phyloP scores from a whole-genome alignment of 2,329 filamentous ascomycete species.

The Drechslera avenae region DNA sequence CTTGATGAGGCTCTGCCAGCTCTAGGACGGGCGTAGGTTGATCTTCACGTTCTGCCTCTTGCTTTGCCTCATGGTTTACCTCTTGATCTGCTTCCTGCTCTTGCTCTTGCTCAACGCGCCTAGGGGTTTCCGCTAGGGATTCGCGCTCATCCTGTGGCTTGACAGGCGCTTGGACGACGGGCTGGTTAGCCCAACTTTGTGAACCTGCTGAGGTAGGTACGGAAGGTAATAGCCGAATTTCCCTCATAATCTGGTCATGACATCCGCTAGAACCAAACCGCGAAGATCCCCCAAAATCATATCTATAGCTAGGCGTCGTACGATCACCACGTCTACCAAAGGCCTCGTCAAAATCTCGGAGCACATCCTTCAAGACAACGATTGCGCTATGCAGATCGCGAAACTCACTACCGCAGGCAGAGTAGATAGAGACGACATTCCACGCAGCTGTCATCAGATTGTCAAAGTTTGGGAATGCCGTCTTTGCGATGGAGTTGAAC shows the following conservation, averaged over 20 bases:
- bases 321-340: constrained; percentile 11
- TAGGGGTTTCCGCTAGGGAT: neutral
- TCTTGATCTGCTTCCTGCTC: no score
- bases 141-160: neutral
- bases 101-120: neutral
- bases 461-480: constrained; percentile 39
- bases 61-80: neutral
- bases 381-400: constrained; percentile 33
- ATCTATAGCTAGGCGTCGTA: constrained; percentile 3
- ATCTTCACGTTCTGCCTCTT: neutral
- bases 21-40: neutral
- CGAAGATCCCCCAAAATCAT: constrained; percentile 1
- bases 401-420: constrained; percentile 32
- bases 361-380: constrained; percentile 31
- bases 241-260: neutral
- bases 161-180: neutral
- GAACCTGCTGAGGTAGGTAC: no score
- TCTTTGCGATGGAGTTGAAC: constrained; percentile 34
- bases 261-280: neutral
- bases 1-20: neutral
- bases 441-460: constrained; percentile 39
- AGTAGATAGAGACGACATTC: constrained; percentile 41
- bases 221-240: no score
- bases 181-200: neutral
- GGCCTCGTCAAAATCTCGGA: constrained; percentile 32